Percentiles rank a stretch among this genome's conserved stretches.
phyloP scores from a whole-genome alignment of 306 rosid species.

The Carpinus fangiana region DNA sequence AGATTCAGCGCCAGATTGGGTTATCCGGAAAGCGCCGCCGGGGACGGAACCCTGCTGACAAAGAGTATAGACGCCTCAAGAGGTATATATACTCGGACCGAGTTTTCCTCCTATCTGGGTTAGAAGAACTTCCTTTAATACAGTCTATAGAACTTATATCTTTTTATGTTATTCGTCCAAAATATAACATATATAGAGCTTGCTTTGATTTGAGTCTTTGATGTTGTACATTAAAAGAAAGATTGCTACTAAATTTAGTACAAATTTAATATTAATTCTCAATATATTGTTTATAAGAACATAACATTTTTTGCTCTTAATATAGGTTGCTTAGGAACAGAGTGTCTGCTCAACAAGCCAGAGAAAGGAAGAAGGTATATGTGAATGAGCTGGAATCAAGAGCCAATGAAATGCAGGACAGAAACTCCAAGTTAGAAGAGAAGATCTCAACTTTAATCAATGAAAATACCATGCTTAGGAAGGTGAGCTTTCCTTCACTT shows the following conservation, averaged over 20 bases:
- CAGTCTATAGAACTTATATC: too few relatives aligned
- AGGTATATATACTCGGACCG: slow-evolving; percentile 32
- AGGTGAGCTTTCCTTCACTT: slow-evolving; percentile 29
- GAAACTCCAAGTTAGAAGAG: slow-evolving; percentile 66
- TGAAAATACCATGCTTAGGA: slow-evolving; percentile 65
- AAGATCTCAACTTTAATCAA: slow-evolving; percentile 66
- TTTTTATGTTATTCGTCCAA: too few relatives aligned
- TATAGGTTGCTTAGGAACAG: slow-evolving; percentile 72
- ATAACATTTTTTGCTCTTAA: not conserved
- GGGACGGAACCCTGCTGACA: slow-evolving; percentile 60
- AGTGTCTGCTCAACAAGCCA: slow-evolving; percentile 87
- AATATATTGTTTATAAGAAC: too few relatives aligned
- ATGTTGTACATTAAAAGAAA: too few relatives aligned
- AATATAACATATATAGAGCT: too few relatives aligned
- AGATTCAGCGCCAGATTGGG: slow-evolving; percentile 22
- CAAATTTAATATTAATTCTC: too few relatives aligned
- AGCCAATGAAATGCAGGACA: slow-evolving; percentile 61
- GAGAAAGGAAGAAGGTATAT: slow-evolving; percentile 80
- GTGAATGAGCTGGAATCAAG: slow-evolving; percentile 69
- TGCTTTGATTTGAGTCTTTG: too few relatives aligned
- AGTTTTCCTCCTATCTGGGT: too few relatives aligned
- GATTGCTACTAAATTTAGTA: too few relatives aligned
- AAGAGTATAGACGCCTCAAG: slow-evolving; percentile 62
- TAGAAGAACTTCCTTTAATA: too few relatives aligned
- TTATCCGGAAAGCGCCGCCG: slow-evolving; percentile 45